Evolutionary conservation across 306 rosid genomes (phyloP).

Genomic region (Albizia julibrissin): DNA sequence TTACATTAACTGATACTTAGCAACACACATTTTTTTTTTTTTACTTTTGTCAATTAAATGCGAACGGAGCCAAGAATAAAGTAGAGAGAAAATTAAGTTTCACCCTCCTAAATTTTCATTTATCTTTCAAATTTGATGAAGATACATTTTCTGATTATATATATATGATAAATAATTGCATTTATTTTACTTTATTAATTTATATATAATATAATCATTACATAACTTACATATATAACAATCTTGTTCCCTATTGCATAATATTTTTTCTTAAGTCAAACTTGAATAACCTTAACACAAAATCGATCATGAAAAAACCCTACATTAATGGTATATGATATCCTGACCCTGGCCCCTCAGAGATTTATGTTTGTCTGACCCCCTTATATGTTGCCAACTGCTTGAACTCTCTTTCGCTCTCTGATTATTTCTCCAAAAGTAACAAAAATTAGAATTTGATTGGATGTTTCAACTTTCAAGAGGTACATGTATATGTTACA

Average conservation of each 20-base stretch:
- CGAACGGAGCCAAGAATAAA: neutral
- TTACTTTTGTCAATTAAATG: too few species aligned
- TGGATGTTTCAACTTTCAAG: constrained; percentile 44
- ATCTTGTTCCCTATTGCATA: neutral
- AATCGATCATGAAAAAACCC: neutral
- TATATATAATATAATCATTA: neutral
- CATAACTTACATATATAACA: neutral
- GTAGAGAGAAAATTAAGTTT: neutral
- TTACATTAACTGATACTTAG: too few species aligned
- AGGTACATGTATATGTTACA: constrained; percentile 35
- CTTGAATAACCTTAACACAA: neutral
- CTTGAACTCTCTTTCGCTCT: neutral
- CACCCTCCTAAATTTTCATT: neutral
- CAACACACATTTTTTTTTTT: too few species aligned
- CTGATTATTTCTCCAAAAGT: neutral
- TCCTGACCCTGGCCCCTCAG: neutral
- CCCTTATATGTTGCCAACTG: neutral
- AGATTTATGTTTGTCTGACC: neutral
- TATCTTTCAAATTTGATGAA: neutral
- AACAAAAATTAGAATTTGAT: constrained; percentile 25
- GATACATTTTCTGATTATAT: neutral
- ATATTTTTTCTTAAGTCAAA: neutral
- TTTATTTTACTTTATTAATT: neutral
- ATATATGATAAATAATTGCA: neutral
- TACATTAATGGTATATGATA: neutral